Evolutionary conservation across 768 basidiomycete species (phyloP).

Genomic region (Russula sp.): DNA sequence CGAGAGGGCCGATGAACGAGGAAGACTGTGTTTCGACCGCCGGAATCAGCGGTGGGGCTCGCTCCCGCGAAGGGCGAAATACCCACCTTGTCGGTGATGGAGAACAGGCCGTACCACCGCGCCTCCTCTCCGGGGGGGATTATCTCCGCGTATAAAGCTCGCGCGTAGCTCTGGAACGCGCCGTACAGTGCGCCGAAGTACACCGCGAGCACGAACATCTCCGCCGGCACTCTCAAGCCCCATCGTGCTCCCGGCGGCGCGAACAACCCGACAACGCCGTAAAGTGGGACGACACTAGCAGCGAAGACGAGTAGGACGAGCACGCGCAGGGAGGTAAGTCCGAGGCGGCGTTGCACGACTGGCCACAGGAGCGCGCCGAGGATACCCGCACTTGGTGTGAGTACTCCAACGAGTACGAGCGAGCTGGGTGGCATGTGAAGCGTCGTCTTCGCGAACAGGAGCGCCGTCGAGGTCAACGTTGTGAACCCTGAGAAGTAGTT

Average conservation of each 20-base stretch:
- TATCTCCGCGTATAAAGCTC: constrained; percentile 82
- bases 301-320: constrained; percentile 62
- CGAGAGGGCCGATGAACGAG: constrained; percentile 85
- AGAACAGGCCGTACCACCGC: constrained; percentile 81
- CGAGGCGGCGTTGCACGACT: constrained; percentile 53
- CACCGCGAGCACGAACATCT: constrained; percentile 81
- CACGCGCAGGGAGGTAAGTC: constrained; percentile 62
- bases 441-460: constrained; percentile 88
- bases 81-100: constrained; percentile 82
- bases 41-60: constrained; percentile 11
- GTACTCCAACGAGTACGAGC: constrained; percentile 71
- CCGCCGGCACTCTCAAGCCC: constrained; percentile 67
- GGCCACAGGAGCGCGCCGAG: constrained; percentile 83
- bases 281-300: constrained; percentile 64
- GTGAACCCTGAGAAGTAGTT: constrained; percentile 62
- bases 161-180: constrained; percentile 85
- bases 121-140: constrained; percentile 87
- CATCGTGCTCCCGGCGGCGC: constrained; percentile 43
- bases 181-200: constrained; percentile 81
- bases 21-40: constrained; percentile 51
- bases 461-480: constrained; percentile 85
- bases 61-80: background rate
- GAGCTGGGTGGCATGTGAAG: constrained; percentile 74
- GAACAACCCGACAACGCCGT: constrained; percentile 80
- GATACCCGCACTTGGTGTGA: constrained; percentile 76